Evolutionary conservation across 805 yeast genomes (phyloP).

Genomic region (Candida caryicola): DNA sequence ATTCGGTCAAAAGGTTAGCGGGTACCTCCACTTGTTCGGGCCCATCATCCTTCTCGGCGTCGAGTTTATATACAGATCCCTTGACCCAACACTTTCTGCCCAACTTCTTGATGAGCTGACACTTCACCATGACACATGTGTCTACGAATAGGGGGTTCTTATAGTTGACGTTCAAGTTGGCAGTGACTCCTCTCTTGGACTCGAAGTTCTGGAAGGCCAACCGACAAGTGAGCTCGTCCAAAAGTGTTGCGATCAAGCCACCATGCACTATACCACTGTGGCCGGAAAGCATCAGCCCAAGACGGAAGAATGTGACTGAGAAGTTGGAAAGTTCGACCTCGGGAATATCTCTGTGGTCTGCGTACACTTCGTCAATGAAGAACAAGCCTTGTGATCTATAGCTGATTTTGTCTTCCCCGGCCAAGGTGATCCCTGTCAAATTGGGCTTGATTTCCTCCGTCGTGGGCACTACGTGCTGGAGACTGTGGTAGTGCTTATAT

Average conservation of each 20-base stretch:
- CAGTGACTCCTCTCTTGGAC: constrained; percentile 42
- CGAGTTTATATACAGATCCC: constrained; percentile 31
- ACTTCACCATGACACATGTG: constrained; percentile 32
- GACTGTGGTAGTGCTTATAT: not conserved
- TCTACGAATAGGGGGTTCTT: constrained; percentile 34
- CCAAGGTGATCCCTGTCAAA: constrained; percentile 35
- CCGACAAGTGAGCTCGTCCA: constrained; percentile 43
- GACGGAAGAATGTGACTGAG: constrained; percentile 38
- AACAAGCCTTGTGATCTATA: constrained; percentile 33
- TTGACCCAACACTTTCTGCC: constrained; percentile 42
- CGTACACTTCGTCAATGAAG: constrained; percentile 16
- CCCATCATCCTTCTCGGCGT: constrained; percentile 14
- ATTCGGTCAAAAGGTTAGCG: constrained; percentile 29
- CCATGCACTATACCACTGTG: constrained; percentile 44
- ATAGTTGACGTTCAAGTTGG: constrained; percentile 42
- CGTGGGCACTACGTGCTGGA: constrained; percentile 1
- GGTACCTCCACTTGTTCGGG: constrained; percentile 18
- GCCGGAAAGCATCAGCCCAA: constrained; percentile 38
- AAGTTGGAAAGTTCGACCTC: constrained; percentile 15
- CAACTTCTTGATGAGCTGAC: constrained; percentile 26
- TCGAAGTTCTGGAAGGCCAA: constrained; percentile 41
- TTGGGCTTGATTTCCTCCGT: constrained; percentile 33
- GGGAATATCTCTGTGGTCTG: constrained; percentile 9
- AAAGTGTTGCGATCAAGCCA: constrained; percentile 40
- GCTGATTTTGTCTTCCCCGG: constrained; percentile 33